Conservation (phyloP, 345 rosid species). For the Arabidopsis suecica region DNA sequence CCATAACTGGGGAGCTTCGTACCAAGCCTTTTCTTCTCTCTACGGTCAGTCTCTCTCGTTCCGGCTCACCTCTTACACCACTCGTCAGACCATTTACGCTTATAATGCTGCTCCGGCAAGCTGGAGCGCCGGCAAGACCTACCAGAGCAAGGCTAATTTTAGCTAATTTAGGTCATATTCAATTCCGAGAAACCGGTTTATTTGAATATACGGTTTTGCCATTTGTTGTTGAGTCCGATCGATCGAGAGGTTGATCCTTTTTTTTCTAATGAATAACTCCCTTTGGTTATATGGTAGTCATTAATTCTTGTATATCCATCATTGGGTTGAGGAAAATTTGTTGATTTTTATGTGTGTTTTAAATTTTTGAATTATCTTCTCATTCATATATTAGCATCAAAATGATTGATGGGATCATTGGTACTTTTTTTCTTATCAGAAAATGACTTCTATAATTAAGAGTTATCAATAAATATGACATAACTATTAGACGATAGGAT, state of each 20-base stretch:
- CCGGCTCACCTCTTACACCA: constrained; percentile 63
- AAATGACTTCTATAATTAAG: neutral
- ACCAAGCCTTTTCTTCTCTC: constrained; percentile 81
- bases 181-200: neutral
- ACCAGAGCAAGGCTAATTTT: constrained; percentile 63
- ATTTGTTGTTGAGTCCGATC: constrained; percentile 1
- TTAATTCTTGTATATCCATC: constrained; percentile 20
- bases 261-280: neutral
- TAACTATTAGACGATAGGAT: neutral
- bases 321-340: constrained; percentile 17
- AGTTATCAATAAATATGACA: neutral
- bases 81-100: constrained; percentile 62
- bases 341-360: neutral
- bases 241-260: neutral
- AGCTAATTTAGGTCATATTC: constrained; percentile 37
- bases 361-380: neutral
- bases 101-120: constrained; percentile 70
- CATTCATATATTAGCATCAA: neutral
- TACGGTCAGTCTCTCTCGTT: constrained; percentile 80
- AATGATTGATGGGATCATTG: constrained; percentile 3
- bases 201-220: constrained; percentile 8
- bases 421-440: neutral
- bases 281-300: neutral
- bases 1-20: constrained; percentile 96
- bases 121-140: constrained; percentile 69